Conservation (phyloP, 306 rosid species). For the Pyrus communis region DNA sequence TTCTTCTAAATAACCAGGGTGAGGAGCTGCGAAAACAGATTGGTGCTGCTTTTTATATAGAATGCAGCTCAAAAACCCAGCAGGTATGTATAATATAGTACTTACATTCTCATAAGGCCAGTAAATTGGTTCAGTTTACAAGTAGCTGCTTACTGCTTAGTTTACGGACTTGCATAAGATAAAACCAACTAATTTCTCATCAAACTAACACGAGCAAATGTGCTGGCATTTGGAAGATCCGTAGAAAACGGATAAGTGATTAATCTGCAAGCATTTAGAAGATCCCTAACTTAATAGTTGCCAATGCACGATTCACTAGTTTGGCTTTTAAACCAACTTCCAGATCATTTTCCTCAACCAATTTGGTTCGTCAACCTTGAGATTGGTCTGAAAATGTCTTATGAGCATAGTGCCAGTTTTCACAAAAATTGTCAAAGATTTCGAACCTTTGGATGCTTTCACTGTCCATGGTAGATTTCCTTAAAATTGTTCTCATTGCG, state of each 20-base stretch:
- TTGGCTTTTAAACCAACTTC: not conserved
- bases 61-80: slow-evolving; percentile 97
- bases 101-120: slow-evolving; percentile 1
- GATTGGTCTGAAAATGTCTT: not conserved
- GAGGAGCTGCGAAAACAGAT: slow-evolving; percentile 91
- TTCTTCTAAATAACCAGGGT: slow-evolving; percentile 45
- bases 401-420: not conserved
- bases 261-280: not conserved
- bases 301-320: not conserved
- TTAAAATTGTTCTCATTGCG: not conserved
- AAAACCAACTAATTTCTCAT: not conserved
- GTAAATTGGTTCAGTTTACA: not conserved
- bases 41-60: slow-evolving; percentile 70
- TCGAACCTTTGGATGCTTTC: not conserved
- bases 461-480: not conserved
- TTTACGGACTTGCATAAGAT: not conserved
- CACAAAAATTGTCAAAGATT: not conserved
- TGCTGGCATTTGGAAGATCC: not conserved
- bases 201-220: not conserved
- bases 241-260: not conserved
- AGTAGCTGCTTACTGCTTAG: not conserved
- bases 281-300: not conserved
- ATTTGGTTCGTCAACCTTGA: not conserved
- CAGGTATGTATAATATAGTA: slow-evolving; percentile 42
- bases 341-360: not conserved